Base-by-base conservation (phyloP, 148 eudicot genomes). In the Suaeda aralocaspica region DNA sequence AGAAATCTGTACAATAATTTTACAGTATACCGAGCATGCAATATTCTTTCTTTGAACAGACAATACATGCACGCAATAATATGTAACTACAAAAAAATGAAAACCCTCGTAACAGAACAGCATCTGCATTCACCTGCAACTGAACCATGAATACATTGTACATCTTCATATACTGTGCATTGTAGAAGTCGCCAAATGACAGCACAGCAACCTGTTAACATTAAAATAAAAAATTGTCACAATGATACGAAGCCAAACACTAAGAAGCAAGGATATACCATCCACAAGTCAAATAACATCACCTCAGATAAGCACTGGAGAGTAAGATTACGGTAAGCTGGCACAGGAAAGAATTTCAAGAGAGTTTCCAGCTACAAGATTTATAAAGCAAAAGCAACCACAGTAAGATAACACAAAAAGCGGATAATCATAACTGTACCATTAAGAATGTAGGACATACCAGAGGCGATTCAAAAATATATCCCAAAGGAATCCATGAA, bases 401-500 rank as follows among this genome's bases (percentile, higher is more conserved):
- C 53, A 50, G 53, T 41, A 59, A 49, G 39, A 28, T 11, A 50
- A 25, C 45, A 65, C 21, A 50, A 12, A 25, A 49, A 59, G 53
- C 74, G 49, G 15, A 34, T 13, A 64, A 48, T 36, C 53, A 51
- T 33, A 60, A 68, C 9, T 21, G 28, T 8, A 16, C 12, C 0
- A 28, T n/a, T n/a, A 49, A 39, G 18, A 48, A 14, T 42, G 28
- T 29, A 69, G 67, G 41, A 82, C 97, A 66, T 48, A 94, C 99
- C 99, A 94, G 87, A 60, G 96, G 89, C 42, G 99, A 94, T 78
- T 94, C 97, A 77, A 94, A 94, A 62, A 94, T 94, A 80, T 94
- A 94, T 66, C 99, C 99, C 80, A 94, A 76, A 41, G 99, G 99
- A 83, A 94, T 91, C 97, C 99, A 94, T 10, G 99, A 94, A 55